A percentile compares a stretch with the other conserved stretches of the same genome.
Evolutionary conservation across 2,329 filamentous ascomycete species (phyloP).

Genomic region (Zarea fungicola): DNA sequence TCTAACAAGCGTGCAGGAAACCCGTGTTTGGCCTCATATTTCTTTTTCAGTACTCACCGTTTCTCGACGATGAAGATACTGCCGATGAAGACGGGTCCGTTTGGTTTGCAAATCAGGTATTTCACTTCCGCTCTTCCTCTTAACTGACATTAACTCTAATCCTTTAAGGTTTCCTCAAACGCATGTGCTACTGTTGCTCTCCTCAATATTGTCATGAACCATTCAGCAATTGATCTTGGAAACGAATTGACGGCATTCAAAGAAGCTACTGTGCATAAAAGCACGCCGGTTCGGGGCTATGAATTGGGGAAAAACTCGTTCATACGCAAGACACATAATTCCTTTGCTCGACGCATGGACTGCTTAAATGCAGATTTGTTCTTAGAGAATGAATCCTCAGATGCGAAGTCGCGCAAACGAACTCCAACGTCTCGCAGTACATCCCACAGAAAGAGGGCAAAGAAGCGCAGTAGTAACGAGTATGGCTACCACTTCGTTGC

Average conservation of each 20-base stretch:
- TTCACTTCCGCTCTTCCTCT: background rate
- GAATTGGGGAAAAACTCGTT: conserved; percentile 68
- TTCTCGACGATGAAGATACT: conserved; percentile 48
- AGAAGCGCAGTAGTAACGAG: conserved; percentile 45
- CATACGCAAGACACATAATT: conserved; percentile 81
- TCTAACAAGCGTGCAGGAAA: conserved; percentile 43
- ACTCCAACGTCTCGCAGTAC: conserved; percentile 23
- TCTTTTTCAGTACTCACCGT: conserved; percentile 65
- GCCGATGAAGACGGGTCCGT: conserved; percentile 53
- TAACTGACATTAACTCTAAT: conserved; percentile 11
- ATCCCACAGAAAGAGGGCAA: conserved; percentile 31
- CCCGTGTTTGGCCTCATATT: conserved; percentile 86
- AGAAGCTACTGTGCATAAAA: conserved; percentile 60
- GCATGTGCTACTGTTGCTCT: conserved; percentile 90
- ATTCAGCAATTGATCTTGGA: conserved; percentile 60
- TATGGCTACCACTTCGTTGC: conserved; percentile 82
- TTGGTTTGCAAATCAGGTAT: conserved; percentile 92
- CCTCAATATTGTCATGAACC: conserved; percentile 90
- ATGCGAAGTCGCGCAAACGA: conserved; percentile 26
- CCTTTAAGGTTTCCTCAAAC: conserved; percentile 64
- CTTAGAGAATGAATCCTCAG: conserved; percentile 51
- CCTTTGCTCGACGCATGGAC: conserved; percentile 75
- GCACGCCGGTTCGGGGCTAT: conserved; percentile 69
- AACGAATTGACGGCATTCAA: conserved; percentile 68
- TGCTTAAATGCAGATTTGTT: conserved; percentile 66